phyloP scores from a whole-genome alignment of 2,329 filamentous ascomycete species.

The Aspergillus calidoustus region DNA sequence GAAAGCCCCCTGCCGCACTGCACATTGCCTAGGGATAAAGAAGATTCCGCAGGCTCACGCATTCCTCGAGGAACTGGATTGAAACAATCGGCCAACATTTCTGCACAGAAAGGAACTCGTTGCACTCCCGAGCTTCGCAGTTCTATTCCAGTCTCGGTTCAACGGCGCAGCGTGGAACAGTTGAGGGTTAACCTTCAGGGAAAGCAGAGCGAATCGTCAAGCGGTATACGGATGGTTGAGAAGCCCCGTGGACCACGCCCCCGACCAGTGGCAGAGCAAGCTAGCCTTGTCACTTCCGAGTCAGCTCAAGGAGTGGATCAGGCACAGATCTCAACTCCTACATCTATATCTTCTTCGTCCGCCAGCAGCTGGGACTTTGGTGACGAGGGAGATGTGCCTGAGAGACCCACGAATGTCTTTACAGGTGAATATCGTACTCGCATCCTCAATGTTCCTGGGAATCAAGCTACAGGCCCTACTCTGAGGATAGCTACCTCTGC shows the following conservation, averaged over 20 bases:
- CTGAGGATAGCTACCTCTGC: slow-evolving; percentile 35
- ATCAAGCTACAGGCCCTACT: slow-evolving; percentile 26
- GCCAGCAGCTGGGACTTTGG: slow-evolving; percentile 23
- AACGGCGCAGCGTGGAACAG: slow-evolving; percentile 15
- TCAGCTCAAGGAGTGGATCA: background rate
- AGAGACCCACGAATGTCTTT: slow-evolving; percentile 28
- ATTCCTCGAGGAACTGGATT: slow-evolving; percentile 1
- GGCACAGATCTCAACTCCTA: background rate
- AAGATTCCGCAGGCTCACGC: background rate
- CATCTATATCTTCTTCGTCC: slow-evolving; percentile 17
- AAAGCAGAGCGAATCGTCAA: slow-evolving; percentile 3
- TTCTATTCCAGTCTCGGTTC: slow-evolving; percentile 22
- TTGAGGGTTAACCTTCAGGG: background rate
- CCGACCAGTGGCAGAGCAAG: background rate
- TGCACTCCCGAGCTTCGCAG: slow-evolving; percentile 19
- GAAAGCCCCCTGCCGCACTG: background rate
- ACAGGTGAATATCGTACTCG: slow-evolving; percentile 32
- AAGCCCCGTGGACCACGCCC: slow-evolving; percentile 19
- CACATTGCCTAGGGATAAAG: background rate
- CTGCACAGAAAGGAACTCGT: slow-evolving; percentile 20
- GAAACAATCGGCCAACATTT: slow-evolving; percentile 3
- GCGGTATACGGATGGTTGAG: slow-evolving; percentile 14
- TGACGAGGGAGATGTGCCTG: slow-evolving; percentile 39
- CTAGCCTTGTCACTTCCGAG: background rate
- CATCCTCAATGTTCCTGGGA: slow-evolving; percentile 8